A percentile compares a stretch with the other conserved stretches of the same genome.
Conservation (phyloP, 768 basidiomycete genomes). For the Naganishia vaughanmartiniae region DNA sequence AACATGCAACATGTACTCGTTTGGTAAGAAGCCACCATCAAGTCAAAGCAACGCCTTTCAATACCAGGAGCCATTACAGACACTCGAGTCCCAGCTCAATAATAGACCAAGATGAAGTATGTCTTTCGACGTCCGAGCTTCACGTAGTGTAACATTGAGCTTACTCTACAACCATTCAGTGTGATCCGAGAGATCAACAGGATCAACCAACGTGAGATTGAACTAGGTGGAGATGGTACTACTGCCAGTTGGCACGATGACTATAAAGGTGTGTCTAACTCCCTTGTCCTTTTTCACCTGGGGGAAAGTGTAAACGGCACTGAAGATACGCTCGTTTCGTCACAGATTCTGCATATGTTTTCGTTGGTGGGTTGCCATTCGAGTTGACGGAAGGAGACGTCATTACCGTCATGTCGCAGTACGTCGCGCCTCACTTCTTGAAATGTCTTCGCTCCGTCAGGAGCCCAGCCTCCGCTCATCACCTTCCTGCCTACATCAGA, state of each 20-base stretch:
- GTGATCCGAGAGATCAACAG: constrained; percentile 89
- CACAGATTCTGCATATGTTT: constrained; percentile 89
- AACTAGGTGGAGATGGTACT: constrained; percentile 66
- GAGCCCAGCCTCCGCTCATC: background rate
- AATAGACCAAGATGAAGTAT: constrained; percentile 5
- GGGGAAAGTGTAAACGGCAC: background rate
- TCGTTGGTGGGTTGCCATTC: constrained; percentile 79
- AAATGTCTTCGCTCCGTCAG: background rate
- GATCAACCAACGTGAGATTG: constrained; percentile 87
- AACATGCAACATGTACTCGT: no score
- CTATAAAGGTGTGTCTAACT: constrained; percentile 65
- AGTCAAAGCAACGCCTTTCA: no score
- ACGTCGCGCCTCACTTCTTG: constrained; percentile 47
- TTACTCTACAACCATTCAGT: constrained; percentile 54
- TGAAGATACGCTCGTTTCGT: constrained; percentile 2
- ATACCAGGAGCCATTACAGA: no score
- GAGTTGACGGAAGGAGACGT: constrained; percentile 97
- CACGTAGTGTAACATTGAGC: background rate
- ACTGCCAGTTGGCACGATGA: constrained; percentile 79
- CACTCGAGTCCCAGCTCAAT: background rate
- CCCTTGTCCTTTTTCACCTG: no score
- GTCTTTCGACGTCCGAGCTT: background rate
- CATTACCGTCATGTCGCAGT: constrained; percentile 97
- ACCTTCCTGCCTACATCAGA: constrained; percentile 55
- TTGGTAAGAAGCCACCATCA: no score